These are phyloP conservation scores for Hymenoscyphus fructigenus DNA, from an alignment of 2,329 filamentous ascomycete species.

Conservation along the genomic window DNA sequence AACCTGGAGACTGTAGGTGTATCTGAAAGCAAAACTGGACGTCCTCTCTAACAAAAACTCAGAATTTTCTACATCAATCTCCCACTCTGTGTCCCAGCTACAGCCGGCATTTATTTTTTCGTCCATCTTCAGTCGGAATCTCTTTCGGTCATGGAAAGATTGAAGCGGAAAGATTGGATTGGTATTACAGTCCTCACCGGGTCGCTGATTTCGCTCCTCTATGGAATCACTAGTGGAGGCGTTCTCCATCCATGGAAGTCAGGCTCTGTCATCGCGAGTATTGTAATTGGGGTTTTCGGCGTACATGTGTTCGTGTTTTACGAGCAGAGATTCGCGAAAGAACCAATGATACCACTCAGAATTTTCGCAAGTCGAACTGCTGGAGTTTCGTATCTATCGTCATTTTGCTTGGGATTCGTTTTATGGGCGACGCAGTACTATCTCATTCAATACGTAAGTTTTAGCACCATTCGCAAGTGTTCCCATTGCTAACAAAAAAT, in stretches of 20 bases:
- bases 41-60: not conserved
- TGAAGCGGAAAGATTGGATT: constrained; percentile 58
- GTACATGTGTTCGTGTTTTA: constrained; percentile 52
- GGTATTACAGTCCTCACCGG: constrained; percentile 61
- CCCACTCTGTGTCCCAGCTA: constrained; percentile 18
- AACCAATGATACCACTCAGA: constrained; percentile 38
- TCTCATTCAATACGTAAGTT: constrained; percentile 18
- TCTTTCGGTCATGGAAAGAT: constrained; percentile 18
- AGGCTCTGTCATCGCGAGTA: constrained; percentile 57
- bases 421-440: constrained; percentile 24
- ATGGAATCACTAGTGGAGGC: constrained; percentile 62
- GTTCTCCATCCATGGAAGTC: constrained; percentile 62
- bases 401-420: constrained; percentile 18
- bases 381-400: constrained; percentile 39
- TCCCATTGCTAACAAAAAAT: not conserved
- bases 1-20: constrained; percentile 21
- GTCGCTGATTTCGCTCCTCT: constrained; percentile 57
- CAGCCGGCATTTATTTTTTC: constrained; percentile 17
- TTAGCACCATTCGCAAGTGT: no score
- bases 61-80: constrained; percentile 25
- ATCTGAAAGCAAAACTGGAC: no score
- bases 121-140: constrained; percentile 12
- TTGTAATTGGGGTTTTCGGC: constrained; percentile 52
- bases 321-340: constrained; percentile 38
- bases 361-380: constrained; percentile 45